Conservation (phyloP, 176 grass and related monocot genomes). For the Raddia guianensis region DNA sequence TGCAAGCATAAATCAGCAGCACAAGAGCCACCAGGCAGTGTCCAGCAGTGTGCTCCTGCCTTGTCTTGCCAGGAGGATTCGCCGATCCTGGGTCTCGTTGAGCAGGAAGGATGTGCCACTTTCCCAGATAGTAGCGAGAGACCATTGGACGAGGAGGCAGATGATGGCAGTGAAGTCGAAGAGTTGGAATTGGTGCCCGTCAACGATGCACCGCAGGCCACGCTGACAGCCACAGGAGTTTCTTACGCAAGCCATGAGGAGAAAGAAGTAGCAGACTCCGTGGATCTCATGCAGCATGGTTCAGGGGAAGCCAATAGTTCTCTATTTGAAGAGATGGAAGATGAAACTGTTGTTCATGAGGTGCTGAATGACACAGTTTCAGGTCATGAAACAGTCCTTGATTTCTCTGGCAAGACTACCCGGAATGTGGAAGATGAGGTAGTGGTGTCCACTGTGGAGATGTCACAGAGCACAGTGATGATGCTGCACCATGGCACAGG, state of each 20-base stretch:
- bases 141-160: background rate
- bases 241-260: background rate
- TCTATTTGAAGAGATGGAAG: background rate
- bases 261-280: background rate
- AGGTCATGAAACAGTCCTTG: background rate
- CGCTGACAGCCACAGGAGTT: background rate
- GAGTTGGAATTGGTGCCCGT: background rate
- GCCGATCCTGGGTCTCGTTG: background rate
- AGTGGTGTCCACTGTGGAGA: background rate
- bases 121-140: background rate
- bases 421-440: background rate
- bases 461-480: background rate
- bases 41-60: background rate
- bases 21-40: background rate
- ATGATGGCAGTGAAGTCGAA: background rate
- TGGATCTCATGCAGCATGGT: background rate
- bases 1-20: background rate
- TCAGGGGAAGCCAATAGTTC: background rate
- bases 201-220: background rate
- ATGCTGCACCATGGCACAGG: background rate
- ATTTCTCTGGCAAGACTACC: background rate
- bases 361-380: background rate
- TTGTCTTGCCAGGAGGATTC: conserved; percentile 12
- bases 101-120: background rate
- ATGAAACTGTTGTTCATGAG: background rate